phyloP scores from a whole-genome alignment of 345 rosid species.

The Psidium guajava region DNA sequence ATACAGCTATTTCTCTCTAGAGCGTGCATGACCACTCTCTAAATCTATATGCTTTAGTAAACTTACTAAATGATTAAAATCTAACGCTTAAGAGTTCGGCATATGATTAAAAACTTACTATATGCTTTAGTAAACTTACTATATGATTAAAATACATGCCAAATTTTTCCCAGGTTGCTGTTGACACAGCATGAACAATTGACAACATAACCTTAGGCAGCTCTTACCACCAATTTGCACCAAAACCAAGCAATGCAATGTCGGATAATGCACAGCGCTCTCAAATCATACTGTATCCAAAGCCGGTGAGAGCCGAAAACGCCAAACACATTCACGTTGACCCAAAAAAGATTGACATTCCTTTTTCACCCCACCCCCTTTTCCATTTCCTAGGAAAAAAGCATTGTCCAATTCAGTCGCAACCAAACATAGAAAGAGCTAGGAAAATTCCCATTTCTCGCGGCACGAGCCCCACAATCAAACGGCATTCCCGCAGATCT shows the following conservation, averaged over 20 bases:
- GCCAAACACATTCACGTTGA: not conserved
- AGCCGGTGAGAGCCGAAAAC: not conserved
- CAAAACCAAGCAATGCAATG: not conserved
- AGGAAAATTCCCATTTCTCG: not conserved
- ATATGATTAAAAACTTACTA: no score
- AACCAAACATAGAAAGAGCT: not conserved
- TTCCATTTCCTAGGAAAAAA: not conserved
- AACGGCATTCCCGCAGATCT: not conserved
- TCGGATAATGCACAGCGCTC: not conserved
- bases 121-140: not conserved
- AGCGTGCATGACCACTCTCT: not conserved
- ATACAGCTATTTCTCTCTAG: not conserved
- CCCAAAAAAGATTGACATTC: not conserved
- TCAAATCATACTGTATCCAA: not conserved
- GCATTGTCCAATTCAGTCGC: not conserved
- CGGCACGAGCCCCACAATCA: not conserved
- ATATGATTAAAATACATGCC: not conserved
- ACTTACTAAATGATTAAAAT: not conserved
- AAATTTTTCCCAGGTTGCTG: not conserved
- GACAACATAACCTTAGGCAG: not conserved
- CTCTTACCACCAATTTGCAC: not conserved
- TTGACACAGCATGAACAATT: not conserved
- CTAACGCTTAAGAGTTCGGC: not conserved
- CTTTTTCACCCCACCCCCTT: not conserved
- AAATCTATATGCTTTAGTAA: not conserved